Evolutionary conservation across 352 stramenopile genomes (phyloP).

Genomic region (Phytophthora constricta): DNA sequence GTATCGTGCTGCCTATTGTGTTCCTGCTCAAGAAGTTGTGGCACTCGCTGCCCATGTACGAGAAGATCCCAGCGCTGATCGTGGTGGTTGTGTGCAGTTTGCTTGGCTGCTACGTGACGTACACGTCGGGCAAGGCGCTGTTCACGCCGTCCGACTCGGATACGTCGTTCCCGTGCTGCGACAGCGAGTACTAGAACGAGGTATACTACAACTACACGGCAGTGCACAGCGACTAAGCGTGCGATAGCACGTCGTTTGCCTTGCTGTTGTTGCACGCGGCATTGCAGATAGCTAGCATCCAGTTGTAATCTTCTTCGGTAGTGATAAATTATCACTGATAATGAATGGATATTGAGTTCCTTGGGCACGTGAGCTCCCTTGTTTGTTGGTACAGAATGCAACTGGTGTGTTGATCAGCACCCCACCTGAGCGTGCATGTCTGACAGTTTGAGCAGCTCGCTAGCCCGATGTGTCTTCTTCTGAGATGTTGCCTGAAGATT

Average conservation of each 20-base stretch:
- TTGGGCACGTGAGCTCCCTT: too few species aligned
- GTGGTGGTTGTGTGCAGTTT: slow-evolving; percentile 23
- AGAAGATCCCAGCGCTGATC: slow-evolving; percentile 24
- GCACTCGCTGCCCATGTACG: slow-evolving; percentile 22
- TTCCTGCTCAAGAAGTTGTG: slow-evolving; percentile 45
- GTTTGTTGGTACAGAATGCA: too few species aligned
- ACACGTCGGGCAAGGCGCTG: slow-evolving; percentile 19
- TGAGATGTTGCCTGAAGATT: background rate
- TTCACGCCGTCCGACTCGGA: slow-evolving; percentile 25
- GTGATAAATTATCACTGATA: too few species aligned
- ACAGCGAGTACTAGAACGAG: slow-evolving; percentile 28
- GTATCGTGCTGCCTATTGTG: slow-evolving; percentile 47
- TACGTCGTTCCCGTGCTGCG: slow-evolving; percentile 25
- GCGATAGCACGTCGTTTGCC: background rate
- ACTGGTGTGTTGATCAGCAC: too few species aligned
- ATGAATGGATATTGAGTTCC: slow-evolving; percentile 9
- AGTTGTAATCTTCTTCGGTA: slow-evolving; percentile 13
- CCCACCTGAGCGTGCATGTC: too few species aligned
- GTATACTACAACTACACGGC: slow-evolving; percentile 34
- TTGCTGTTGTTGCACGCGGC: background rate
- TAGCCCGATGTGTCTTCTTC: background rate
- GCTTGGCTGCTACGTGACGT: slow-evolving; percentile 27
- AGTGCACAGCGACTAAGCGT: slow-evolving; percentile 16
- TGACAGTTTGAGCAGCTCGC: too few species aligned
- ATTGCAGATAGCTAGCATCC: background rate